These are phyloP conservation scores for Mortierella sp. DNA, from an alignment of 371 early-diverging fungal genomes.

Conservation along the genomic window DNA sequence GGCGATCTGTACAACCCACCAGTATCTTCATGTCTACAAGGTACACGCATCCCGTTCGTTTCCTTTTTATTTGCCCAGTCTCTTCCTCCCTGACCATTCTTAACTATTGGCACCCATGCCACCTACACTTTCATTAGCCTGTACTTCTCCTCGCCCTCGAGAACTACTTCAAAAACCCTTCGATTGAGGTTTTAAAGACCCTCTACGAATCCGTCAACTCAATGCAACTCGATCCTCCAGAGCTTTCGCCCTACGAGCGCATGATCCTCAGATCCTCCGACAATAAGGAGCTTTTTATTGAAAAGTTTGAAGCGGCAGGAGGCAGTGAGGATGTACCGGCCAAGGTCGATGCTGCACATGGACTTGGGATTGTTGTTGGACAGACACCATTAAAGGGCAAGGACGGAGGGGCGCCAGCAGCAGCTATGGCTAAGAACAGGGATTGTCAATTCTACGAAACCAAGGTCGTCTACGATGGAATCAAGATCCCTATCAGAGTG, in stretches of 20 bases:
- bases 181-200: slow-evolving; percentile 79
- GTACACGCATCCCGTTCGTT: slow-evolving; percentile 54
- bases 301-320: slow-evolving; percentile 73
- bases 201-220: slow-evolving; percentile 88
- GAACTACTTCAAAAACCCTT: slow-evolving; percentile 88
- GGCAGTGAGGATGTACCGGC: slow-evolving; percentile 21
- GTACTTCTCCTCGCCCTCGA: slow-evolving; percentile 91
- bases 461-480: slow-evolving; percentile 82
- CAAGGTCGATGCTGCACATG: slow-evolving; percentile 44
- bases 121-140: slow-evolving; percentile 66
- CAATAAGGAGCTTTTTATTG: slow-evolving; percentile 88
- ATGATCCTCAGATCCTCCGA: slow-evolving; percentile 85
- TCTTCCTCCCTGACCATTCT: not conserved
- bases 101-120: not conserved
- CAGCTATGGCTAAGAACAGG: slow-evolving; percentile 67
- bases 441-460: slow-evolving; percentile 92
- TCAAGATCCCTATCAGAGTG: slow-evolving; percentile 88
- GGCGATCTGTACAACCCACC: slow-evolving; percentile 92
- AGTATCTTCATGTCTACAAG: slow-evolving; percentile 94
- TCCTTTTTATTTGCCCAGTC: not conserved
- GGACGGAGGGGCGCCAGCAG: slow-evolving; percentile 7
- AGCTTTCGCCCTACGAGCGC: slow-evolving; percentile 80
- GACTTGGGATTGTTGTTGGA: slow-evolving; percentile 51
- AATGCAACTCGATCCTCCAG: slow-evolving; percentile 90
- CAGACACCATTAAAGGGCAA: slow-evolving; percentile 36